These are phyloP conservation scores for Arachnomyces sp. DNA, from an alignment of 2,329 filamentous ascomycete species.

Conservation along the genomic window DNA sequence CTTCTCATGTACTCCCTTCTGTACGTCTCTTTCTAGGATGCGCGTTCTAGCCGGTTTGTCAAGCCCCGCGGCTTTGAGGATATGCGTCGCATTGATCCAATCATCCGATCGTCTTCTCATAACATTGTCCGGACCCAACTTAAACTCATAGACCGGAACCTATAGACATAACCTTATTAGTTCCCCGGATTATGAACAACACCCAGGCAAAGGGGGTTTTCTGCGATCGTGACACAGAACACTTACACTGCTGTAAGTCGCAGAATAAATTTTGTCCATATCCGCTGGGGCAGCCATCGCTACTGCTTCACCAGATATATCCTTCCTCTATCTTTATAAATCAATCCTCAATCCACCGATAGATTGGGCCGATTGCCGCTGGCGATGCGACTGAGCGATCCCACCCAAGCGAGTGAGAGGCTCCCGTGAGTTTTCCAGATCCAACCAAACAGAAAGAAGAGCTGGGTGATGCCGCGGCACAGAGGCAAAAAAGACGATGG, in stretches of 20 bases:
- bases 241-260: slow-evolving; percentile 56
- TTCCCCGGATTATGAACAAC: slow-evolving; percentile 8
- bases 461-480: no score
- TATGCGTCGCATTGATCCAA: slow-evolving; percentile 99
- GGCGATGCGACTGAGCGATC: no score
- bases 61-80: slow-evolving; percentile 91
- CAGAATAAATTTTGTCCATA: slow-evolving; percentile 50
- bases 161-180: slow-evolving; percentile 32
- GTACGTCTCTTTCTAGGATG: slow-evolving; percentile 91
- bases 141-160: slow-evolving; percentile 93
- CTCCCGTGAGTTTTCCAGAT: no score
- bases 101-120: slow-evolving; percentile 91
- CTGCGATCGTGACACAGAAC: neutral
- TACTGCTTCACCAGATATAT: slow-evolving; percentile 12
- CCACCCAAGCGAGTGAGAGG: no score
- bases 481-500: no score
- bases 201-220: neutral
- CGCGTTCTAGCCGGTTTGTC: slow-evolving; percentile 93
- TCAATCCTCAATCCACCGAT: slow-evolving; percentile 16
- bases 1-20: slow-evolving; percentile 94
- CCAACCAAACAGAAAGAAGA: no score
- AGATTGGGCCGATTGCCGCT: no score
- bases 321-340: neutral
- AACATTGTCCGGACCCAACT: slow-evolving; percentile 81
- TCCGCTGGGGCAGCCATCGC: slow-evolving; percentile 27